A percentile compares a stretch with the other conserved stretches of the same genome.
These are phyloP conservation scores for Miscanthus lutarioriparius DNA, from an alignment of 176 grass and related monocot genomes.

Conservation along the genomic window DNA sequence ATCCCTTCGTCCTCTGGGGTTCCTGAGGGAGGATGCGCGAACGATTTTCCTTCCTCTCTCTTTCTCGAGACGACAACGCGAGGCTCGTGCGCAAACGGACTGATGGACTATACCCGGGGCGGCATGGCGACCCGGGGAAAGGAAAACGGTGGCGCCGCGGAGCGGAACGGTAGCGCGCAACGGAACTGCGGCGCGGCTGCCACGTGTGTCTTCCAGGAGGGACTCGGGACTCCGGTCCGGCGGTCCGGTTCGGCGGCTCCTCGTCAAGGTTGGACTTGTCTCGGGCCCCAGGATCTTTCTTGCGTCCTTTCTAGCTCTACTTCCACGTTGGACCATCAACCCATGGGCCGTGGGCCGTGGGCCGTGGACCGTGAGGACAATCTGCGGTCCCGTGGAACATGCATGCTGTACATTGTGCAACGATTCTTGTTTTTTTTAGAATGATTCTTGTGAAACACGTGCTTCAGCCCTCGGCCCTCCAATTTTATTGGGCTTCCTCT, in stretches of 20 bases:
- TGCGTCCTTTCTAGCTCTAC: not conserved
- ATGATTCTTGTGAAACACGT: not conserved
- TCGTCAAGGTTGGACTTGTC: not conserved
- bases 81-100: not conserved
- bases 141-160: not conserved
- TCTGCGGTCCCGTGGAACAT: not conserved
- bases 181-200: not conserved
- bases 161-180: too few relatives aligned
- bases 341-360: not conserved
- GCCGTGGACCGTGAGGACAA: not conserved
- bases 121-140: too few relatives aligned
- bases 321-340: not conserved
- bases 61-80: not conserved
- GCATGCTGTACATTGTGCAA: not conserved
- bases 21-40: slow-evolving; percentile 14
- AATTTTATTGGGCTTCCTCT: not conserved
- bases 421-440: not conserved
- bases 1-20: slow-evolving; percentile 7
- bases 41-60: not conserved
- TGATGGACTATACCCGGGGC: not conserved
- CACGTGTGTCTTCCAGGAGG: not conserved
- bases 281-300: not conserved
- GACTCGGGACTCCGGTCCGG: not conserved
- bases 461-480: not conserved
- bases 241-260: not conserved